Conservation (phyloP, 2,329 filamentous ascomycete genomes). For the Alternaria hordeiaustralica region DNA sequence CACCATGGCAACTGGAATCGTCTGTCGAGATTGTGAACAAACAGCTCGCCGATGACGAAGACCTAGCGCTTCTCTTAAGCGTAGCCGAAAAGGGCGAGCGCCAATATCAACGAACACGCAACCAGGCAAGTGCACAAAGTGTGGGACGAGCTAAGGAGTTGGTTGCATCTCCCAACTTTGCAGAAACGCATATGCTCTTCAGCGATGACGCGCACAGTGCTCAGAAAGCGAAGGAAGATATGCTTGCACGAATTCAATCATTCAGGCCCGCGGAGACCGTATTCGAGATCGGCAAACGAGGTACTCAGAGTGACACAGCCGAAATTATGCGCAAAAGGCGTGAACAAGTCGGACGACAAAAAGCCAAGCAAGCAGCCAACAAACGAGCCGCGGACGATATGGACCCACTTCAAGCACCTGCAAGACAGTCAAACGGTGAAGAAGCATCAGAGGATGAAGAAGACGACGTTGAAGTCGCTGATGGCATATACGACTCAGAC, state of each 20-base stretch:
- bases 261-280: slow-evolving; percentile 93
- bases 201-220: slow-evolving; percentile 64
- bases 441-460: slow-evolving; percentile 46
- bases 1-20: slow-evolving; percentile 74
- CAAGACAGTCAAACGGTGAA: slow-evolving; percentile 21
- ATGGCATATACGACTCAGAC: slow-evolving; percentile 52
- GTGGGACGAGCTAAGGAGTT: slow-evolving; percentile 85
- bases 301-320: slow-evolving; percentile 67
- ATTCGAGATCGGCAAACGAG: slow-evolving; percentile 87
- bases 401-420: slow-evolving; percentile 6
- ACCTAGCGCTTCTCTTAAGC: slow-evolving; percentile 71
- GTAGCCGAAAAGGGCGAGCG: slow-evolving; percentile 91
- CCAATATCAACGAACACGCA: slow-evolving; percentile 87
- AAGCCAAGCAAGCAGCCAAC: slow-evolving; percentile 49
- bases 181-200: slow-evolving; percentile 81
- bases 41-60: slow-evolving; percentile 74
- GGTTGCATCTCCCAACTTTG: slow-evolving; percentile 72
- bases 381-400: slow-evolving; percentile 35
- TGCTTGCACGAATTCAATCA: slow-evolving; percentile 86
- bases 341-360: slow-evolving; percentile 70
- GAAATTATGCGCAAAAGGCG: slow-evolving; percentile 78
- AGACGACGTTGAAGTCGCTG: slow-evolving; percentile 44
- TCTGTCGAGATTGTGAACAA: slow-evolving; percentile 85
- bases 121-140: slow-evolving; percentile 87
- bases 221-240: slow-evolving; percentile 74